Conservation (phyloP, 345 rosid species). For the Rhizophora mangle region DNA sequence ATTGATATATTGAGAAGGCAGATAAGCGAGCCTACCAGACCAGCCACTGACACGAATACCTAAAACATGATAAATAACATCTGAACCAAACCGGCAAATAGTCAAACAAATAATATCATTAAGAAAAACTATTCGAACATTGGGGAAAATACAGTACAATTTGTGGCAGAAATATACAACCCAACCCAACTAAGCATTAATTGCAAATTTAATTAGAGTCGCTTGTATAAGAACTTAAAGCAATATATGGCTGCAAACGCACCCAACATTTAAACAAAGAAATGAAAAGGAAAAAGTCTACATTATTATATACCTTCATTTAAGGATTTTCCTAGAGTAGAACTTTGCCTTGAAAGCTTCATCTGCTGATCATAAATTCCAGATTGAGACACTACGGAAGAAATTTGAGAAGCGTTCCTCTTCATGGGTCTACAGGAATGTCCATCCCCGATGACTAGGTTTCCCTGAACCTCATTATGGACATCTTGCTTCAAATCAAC, state of each 20-base stretch:
- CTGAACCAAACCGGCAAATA: conserved; percentile 4
- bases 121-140: not conserved
- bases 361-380: not conserved
- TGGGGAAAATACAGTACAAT: not conserved
- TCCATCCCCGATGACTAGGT: conserved; percentile 1
- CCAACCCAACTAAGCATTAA: not conserved
- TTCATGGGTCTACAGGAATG: not conserved
- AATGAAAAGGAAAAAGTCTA: not conserved
- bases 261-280: not conserved
- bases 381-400: not conserved
- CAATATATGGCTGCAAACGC: too few species aligned
- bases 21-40: conserved; percentile 26
- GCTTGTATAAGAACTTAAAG: not conserved
- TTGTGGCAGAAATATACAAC: not conserved
- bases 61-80: conserved; percentile 1
- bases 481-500: not conserved
- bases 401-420: not conserved
- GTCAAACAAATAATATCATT: not conserved
- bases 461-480: not conserved
- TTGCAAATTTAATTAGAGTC: not conserved
- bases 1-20: conserved; percentile 14
- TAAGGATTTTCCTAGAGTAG: conserved; percentile 1
- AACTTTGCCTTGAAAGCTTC: not conserved
- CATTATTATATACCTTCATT: conserved; percentile 8
- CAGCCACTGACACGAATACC: conserved; percentile 14